phyloP scores from a whole-genome alignment of 192 early-diverging fungal species.

The Backusella liffmaniae region DNA sequence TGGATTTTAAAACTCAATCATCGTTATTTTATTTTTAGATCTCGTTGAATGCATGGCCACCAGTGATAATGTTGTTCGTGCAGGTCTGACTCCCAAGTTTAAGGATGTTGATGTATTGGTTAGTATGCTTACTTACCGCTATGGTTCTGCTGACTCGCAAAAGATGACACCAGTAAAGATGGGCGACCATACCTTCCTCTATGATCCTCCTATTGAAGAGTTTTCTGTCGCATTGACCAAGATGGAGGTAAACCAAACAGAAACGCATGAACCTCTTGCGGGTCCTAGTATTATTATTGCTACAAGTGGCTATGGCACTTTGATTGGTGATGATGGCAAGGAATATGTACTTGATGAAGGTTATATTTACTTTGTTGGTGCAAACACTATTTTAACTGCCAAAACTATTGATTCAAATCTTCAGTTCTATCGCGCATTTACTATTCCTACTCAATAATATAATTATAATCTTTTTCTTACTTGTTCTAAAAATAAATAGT shows the following conservation, averaged over 20 bases:
- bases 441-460: constrained; percentile 24
- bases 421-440: constrained; percentile 47
- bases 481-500: not conserved
- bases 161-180: constrained; percentile 65
- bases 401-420: constrained; percentile 39
- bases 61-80: constrained; percentile 95
- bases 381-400: constrained; percentile 51
- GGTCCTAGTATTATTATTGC: constrained; percentile 91
- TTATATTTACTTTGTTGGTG: constrained; percentile 77
- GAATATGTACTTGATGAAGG: constrained; percentile 53
- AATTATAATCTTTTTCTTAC: not conserved
- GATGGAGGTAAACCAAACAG: constrained; percentile 37
- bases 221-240: constrained; percentile 79
- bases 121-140: constrained; percentile 87
- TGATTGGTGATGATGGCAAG: constrained; percentile 32
- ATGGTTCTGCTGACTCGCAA: constrained; percentile 77
- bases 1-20: not conserved
- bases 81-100: constrained; percentile 97
- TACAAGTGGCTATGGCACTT: constrained; percentile 64
- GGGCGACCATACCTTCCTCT: constrained; percentile 58
- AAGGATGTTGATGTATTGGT: constrained; percentile 91
- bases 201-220: constrained; percentile 97
- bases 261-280: constrained; percentile 48
- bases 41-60: constrained; percentile 99
- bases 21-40: constrained; percentile 49